Percentiles rank a stretch among this genome's conserved stretches.
Conservation (phyloP, 116 monocot genomes). For the Phalaenopsis hybrid region DNA sequence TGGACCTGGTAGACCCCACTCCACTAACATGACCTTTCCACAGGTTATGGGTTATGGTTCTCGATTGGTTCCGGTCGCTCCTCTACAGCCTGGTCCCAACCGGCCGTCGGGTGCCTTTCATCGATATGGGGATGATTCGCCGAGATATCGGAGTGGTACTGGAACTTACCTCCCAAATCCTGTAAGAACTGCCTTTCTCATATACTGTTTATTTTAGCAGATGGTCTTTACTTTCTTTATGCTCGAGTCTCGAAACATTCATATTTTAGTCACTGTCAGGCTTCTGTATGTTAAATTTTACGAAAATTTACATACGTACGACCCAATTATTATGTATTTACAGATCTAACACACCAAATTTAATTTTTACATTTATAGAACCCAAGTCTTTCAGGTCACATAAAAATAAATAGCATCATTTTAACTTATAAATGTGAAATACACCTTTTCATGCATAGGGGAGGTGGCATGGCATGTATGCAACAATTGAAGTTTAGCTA, state of each 20-base stretch:
- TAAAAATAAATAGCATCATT: too few relatives aligned
- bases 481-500: too few relatives aligned
- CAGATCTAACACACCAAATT: too few relatives aligned
- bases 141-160: conserved; percentile 69
- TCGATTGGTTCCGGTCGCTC: conserved; percentile 47
- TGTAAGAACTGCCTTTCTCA: conserved; percentile 42
- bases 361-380: too few relatives aligned
- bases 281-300: too few relatives aligned
- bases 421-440: too few relatives aligned
- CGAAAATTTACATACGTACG: too few relatives aligned
- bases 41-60: conserved; percentile 45
- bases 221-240: not conserved
- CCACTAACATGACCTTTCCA: conserved; percentile 42
- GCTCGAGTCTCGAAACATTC: not conserved
- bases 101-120: conserved; percentile 32
- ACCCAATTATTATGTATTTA: too few relatives aligned
- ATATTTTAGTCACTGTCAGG: too few relatives aligned
- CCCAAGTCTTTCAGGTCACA: too few relatives aligned
- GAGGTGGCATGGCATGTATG: too few relatives aligned
- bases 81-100: conserved; percentile 43
- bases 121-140: conserved; percentile 46
- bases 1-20: conserved; percentile 62
- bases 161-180: conserved; percentile 88
- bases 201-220: not conserved
- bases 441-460: too few relatives aligned